phyloP scores from a whole-genome alignment of 108 stramenopile genomes.

The Pseudonitzschia pungens region DNA sequence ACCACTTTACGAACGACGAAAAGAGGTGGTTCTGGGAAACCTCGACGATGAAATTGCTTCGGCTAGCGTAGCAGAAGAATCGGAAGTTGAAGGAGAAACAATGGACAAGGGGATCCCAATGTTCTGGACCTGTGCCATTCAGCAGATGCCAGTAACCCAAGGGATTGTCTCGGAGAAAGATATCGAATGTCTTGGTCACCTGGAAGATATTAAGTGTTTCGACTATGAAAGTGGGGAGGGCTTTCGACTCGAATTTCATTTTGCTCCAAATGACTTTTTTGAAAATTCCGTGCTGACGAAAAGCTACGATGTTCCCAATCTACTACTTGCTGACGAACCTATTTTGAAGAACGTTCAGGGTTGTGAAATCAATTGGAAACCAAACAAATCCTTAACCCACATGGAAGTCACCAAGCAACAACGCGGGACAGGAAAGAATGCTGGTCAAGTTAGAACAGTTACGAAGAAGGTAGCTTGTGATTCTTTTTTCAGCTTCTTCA shows the following conservation, averaged over 20 bases:
- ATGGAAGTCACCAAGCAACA: slow-evolving; percentile 76
- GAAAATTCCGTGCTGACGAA: slow-evolving; percentile 85
- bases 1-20: slow-evolving; percentile 71
- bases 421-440: slow-evolving; percentile 76
- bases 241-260: slow-evolving; percentile 86
- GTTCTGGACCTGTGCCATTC: slow-evolving; percentile 86
- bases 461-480: slow-evolving; percentile 69
- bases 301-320: slow-evolving; percentile 87
- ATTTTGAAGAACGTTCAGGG: slow-evolving; percentile 86
- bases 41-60: slow-evolving; percentile 39
- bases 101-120: slow-evolving; percentile 74
- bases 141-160: slow-evolving; percentile 66
- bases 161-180: slow-evolving; percentile 83
- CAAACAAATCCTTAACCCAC: slow-evolving; percentile 59
- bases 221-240: slow-evolving; percentile 81
- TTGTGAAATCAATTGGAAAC: slow-evolving; percentile 85
- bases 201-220: slow-evolving; percentile 70
- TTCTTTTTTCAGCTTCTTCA: slow-evolving; percentile 93
- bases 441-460: slow-evolving; percentile 83
- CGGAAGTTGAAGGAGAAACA: slow-evolving; percentile 26
- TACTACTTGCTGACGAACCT: slow-evolving; percentile 89
- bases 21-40: slow-evolving; percentile 44
- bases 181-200: slow-evolving; percentile 73
- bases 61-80: slow-evolving; percentile 9
- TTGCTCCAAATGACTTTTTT: slow-evolving; percentile 87